phyloP scores from a whole-genome alignment of 345 rosid species.

The Camelina sativa region DNA sequence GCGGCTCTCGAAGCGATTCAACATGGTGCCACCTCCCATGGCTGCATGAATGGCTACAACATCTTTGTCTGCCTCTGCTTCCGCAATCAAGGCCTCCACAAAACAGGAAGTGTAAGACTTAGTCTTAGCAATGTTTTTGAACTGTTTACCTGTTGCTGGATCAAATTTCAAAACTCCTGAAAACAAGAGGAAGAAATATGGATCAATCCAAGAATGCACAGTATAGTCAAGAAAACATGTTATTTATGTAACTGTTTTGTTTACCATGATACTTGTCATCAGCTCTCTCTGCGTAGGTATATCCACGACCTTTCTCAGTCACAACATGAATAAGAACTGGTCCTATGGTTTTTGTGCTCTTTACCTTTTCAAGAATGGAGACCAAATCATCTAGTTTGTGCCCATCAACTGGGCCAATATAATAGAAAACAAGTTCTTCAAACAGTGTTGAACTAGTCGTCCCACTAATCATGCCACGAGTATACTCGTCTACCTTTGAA shows the following conservation, averaged over 20 bases:
- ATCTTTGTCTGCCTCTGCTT: not conserved
- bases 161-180: not conserved
- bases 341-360: not conserved
- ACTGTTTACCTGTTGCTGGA: not conserved
- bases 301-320: not conserved
- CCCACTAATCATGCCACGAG: conserved; percentile 96
- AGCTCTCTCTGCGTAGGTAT: not conserved
- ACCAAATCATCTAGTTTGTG: not conserved
- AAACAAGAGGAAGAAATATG: not conserved
- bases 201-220: not conserved
- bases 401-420: conserved; percentile 39
- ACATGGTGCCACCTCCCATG: not conserved
- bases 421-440: conserved; percentile 90
- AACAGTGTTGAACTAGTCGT: conserved; percentile 86
- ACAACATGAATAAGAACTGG: not conserved
- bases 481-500: conserved; percentile 78
- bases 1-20: not conserved
- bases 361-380: not conserved
- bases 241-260: not conserved
- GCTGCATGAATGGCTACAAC: not conserved
- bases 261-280: not conserved
- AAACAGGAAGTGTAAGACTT: not conserved
- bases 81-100: conserved; percentile 1
- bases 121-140: not conserved
- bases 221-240: not conserved